Evolutionary conservation across 805 yeast genomes (phyloP), one percentile per base, ranked within the genome.

Genomic region (Candida awuae): DNA sequence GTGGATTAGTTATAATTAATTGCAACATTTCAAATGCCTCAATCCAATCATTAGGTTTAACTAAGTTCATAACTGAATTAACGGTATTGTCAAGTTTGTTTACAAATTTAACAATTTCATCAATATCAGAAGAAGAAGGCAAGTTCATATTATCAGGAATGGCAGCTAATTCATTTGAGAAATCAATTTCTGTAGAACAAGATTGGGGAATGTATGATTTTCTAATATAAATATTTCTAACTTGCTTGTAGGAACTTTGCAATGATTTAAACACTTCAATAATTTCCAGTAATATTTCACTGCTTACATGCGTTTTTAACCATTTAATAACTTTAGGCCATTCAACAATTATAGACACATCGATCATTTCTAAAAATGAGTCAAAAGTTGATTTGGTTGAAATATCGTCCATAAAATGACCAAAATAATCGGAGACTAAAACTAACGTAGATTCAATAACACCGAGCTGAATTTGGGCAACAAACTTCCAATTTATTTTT

Each of bases 401-500:
- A 44, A 80, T 53, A 49, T 82, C 84, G 54, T 78, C 82, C 4
- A 80, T 70, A 52, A 88, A 84, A 54, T 84, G 92, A 21, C 72
- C 61, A 55, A 80, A 87, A 54, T 82, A 84, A 48, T 80, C 79
- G 33, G 75, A 70, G 16, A 85, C 75, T 57, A 94, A 70, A 22
- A 80, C 71, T 32, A 77, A 70, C 41, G 86, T 63, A 0, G 86
- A 84, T 54, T 84, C 94, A 43, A 87, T 64, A 23, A 87, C 75
- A 29, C 94, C 94, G 28, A 82, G 67, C 54, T 87, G 92, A 31
- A 88, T 83, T 52, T 80, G 84, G 9, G 82, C 77, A 32, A 84
- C 77, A 39, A 76, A 70, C 32, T 70, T 70, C 69, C 80, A 77
- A 49, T 80, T 82, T 25, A 81, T 66, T 3, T 71, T 70, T 0